A percentile compares a stretch with the other conserved stretches of the same genome.
Conservation (phyloP, 1,284 basidiomycete species). For the Mycena citricolor region DNA sequence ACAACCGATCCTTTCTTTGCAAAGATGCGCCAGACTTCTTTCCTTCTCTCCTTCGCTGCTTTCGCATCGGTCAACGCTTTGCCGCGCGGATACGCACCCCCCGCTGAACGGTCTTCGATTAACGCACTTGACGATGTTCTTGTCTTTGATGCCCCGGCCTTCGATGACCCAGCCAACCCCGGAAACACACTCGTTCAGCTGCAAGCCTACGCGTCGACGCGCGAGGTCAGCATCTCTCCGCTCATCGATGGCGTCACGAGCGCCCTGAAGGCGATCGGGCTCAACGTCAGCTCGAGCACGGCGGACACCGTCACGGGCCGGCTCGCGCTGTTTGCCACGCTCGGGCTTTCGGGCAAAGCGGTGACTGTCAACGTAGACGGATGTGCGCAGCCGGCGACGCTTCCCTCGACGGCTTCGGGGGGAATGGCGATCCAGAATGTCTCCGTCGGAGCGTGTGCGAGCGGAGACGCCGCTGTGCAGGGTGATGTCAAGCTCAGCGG, state of each 20-base stretch:
- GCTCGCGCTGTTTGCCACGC: slow-evolving; percentile 34
- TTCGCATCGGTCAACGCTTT: slow-evolving; percentile 15
- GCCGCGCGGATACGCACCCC: slow-evolving; percentile 13
- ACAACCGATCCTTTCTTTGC: no score
- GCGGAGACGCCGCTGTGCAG: slow-evolving; percentile 19
- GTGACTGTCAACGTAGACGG: slow-evolving; percentile 33
- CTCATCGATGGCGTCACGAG: slow-evolving; percentile 24
- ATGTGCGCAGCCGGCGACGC: slow-evolving; percentile 27
- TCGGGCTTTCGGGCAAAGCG: slow-evolving; percentile 33
- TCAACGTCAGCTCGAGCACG: slow-evolving; percentile 32
- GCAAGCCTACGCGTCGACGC: slow-evolving; percentile 38
- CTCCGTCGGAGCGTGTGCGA: slow-evolving; percentile 34
- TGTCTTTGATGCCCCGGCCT: slow-evolving; percentile 39
- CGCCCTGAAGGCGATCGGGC: slow-evolving; percentile 28
- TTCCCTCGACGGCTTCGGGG: slow-evolving; percentile 31
- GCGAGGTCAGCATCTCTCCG: slow-evolving; percentile 28
- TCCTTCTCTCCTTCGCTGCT: slow-evolving; percentile 17
- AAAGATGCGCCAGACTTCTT: slow-evolving; percentile 20
- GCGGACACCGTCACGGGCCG: slow-evolving; percentile 31
- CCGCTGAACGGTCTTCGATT: slow-evolving; percentile 15
- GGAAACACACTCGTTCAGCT: slow-evolving; percentile 31
- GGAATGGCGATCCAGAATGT: slow-evolving; percentile 35
- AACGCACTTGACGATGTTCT: slow-evolving; percentile 32
- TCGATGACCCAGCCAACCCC: slow-evolving; percentile 33
- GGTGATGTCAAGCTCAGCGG: slow-evolving; percentile 27